Evolutionary conservation across 148 eudicot genomes (phyloP).

Genomic region (Camellia lanceoleosa): DNA sequence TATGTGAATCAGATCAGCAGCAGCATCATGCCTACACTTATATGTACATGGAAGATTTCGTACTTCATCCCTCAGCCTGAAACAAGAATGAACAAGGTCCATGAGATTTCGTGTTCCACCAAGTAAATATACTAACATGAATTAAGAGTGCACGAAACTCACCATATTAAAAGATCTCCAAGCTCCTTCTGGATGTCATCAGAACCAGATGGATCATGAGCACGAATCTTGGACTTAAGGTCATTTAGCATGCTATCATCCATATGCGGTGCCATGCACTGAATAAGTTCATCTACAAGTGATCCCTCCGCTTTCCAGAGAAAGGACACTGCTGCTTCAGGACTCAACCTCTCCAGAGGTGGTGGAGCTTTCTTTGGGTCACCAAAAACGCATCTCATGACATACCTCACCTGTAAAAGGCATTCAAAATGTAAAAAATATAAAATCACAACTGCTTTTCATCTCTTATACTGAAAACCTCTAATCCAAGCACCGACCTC

Average conservation of each 20-base stretch:
- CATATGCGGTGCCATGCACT: conserved; percentile 69
- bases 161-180: conserved; percentile 83
- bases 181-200: conserved; percentile 64
- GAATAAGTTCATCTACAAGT: conserved; percentile 73
- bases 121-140: conserved; percentile 4
- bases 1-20: conserved; percentile 93
- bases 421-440: not conserved
- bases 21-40: conserved; percentile 93
- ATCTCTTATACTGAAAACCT: not conserved
- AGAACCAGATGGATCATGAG: conserved; percentile 75
- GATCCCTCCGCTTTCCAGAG: conserved; percentile 92
- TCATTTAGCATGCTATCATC: conserved; percentile 56
- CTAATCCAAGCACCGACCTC: conserved; percentile 1
- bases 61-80: conserved; percentile 95
- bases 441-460: not conserved
- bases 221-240: conserved; percentile 60
- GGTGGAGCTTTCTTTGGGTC: conserved; percentile 98
- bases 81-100: conserved; percentile 8
- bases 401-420: conserved; percentile 77
- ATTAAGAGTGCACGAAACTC: conserved; percentile 12
- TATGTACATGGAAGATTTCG: conserved; percentile 79
- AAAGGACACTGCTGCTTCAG: conserved; percentile 61
- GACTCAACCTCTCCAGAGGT: conserved; percentile 79
- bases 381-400: conserved; percentile 85
- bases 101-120: not conserved